These are phyloP conservation scores for Stemphylium vesicarium DNA, from an alignment of 2,329 filamentous ascomycete species.

Conservation along the genomic window DNA sequence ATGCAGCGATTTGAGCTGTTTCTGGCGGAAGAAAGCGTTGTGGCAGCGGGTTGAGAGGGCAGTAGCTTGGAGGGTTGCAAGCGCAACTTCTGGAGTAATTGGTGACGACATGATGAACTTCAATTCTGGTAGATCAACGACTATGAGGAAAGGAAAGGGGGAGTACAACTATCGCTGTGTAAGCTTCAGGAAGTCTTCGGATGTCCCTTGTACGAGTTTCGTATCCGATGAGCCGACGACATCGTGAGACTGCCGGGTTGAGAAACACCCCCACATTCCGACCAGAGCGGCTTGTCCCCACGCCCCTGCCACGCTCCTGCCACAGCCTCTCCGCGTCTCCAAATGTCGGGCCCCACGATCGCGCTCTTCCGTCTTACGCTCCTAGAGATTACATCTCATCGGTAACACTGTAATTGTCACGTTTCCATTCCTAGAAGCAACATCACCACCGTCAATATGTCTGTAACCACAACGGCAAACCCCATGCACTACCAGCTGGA, in stretches of 20 bases:
- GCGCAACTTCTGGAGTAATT: conserved; percentile 26
- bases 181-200: conserved; percentile 1
- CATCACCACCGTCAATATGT: conserved; percentile 41
- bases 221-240: conserved; percentile 2
- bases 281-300: background rate
- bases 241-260: background rate
- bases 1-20: conserved; percentile 55
- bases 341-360: background rate
- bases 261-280: conserved; percentile 26
- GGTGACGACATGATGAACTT: conserved; percentile 19
- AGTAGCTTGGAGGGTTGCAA: conserved; percentile 48
- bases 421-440: background rate
- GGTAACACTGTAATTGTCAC: background rate
- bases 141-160: background rate
- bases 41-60: conserved; percentile 54
- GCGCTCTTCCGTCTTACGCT: background rate
- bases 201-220: background rate
- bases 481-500: conserved; percentile 46
- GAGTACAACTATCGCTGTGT: conserved; percentile 2
- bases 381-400: background rate
- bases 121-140: background rate
- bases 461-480: conserved; percentile 54
- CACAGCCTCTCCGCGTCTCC: conserved; percentile 11
- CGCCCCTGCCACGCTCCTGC: background rate
- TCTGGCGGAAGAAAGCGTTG: conserved; percentile 56